phyloP scores from a whole-genome alignment of 2,329 filamentous ascomycete species.

The Pestalotiopsis sp. region DNA sequence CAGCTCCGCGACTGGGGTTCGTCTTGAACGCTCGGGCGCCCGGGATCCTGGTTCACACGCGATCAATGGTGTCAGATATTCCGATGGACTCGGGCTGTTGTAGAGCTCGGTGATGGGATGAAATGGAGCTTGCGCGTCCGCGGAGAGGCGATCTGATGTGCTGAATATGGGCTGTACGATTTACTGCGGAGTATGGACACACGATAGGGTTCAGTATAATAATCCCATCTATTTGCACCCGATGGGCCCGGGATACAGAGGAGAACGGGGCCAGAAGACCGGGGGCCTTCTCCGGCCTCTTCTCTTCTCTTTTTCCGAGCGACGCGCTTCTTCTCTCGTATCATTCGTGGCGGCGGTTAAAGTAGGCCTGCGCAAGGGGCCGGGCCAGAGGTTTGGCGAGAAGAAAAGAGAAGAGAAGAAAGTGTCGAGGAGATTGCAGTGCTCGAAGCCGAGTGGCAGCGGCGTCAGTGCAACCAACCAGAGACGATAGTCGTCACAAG shows the following conservation, averaged over 20 bases:
- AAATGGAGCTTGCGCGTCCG: neutral
- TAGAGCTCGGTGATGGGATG: neutral
- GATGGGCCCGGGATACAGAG: too few species aligned
- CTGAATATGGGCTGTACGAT: neutral
- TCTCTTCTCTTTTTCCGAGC: too few species aligned
- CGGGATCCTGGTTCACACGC: neutral
- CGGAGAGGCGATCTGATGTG: neutral
- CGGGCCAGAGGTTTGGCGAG: too few species aligned
- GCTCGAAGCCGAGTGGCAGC: slow-evolving; percentile 13
- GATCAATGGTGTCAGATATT: neutral
- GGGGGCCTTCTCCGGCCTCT: too few species aligned
- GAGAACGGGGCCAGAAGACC: too few species aligned
- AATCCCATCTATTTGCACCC: neutral
- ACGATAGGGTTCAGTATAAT: neutral
- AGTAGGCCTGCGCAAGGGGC: too few species aligned
- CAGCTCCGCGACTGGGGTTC: neutral
- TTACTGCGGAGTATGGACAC: neutral
- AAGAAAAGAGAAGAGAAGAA: neutral
- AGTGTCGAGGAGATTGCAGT: neutral
- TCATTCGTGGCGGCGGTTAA: too few species aligned
- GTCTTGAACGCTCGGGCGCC: neutral
- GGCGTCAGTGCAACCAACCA: slow-evolving; percentile 12
- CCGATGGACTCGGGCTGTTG: neutral
- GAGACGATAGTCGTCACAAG: neutral
- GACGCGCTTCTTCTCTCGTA: too few species aligned